Conservation (phyloP, 148 eudicot species). For the Rhododendron williamsianum region DNA sequence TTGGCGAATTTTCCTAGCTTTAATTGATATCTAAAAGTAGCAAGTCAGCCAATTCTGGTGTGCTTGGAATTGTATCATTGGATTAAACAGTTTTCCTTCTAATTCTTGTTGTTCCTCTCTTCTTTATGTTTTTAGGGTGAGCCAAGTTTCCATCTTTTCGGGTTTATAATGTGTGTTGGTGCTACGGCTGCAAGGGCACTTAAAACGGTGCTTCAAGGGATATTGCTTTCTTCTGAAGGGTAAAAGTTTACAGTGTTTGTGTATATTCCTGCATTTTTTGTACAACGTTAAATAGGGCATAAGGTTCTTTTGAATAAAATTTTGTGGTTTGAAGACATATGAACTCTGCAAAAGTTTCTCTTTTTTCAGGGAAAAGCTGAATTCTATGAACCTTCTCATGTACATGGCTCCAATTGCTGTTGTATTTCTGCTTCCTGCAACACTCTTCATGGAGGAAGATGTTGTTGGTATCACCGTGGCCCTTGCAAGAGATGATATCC, state of each 20-base stretch:
- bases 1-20: neutral
- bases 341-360: neutral
- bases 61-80: neutral
- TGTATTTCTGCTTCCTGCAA: slow-evolving; percentile 77
- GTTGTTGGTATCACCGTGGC: slow-evolving; percentile 80
- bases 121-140: slow-evolving; percentile 46
- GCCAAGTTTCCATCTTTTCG: slow-evolving; percentile 91
- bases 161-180: slow-evolving; percentile 84
- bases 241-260: slow-evolving; percentile 19
- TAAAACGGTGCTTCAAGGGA: slow-evolving; percentile 86
- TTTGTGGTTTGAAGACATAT: neutral
- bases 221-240: slow-evolving; percentile 97
- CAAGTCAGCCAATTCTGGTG: neutral
- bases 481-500: slow-evolving; percentile 71
- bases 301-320: neutral
- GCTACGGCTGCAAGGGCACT: slow-evolving; percentile 97
- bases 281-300: neutral
- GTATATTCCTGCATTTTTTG: neutral
- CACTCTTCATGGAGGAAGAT: slow-evolving; percentile 78
- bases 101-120: slow-evolving; percentile 5
- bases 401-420: slow-evolving; percentile 98
- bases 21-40: neutral
- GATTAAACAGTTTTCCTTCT: slow-evolving; percentile 3
- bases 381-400: slow-evolving; percentile 89
- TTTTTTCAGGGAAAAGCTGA: slow-evolving; percentile 67